These are phyloP conservation scores for Cadophora gregata DNA, from an alignment of 2,329 filamentous ascomycete species.

Conservation along the genomic window DNA sequence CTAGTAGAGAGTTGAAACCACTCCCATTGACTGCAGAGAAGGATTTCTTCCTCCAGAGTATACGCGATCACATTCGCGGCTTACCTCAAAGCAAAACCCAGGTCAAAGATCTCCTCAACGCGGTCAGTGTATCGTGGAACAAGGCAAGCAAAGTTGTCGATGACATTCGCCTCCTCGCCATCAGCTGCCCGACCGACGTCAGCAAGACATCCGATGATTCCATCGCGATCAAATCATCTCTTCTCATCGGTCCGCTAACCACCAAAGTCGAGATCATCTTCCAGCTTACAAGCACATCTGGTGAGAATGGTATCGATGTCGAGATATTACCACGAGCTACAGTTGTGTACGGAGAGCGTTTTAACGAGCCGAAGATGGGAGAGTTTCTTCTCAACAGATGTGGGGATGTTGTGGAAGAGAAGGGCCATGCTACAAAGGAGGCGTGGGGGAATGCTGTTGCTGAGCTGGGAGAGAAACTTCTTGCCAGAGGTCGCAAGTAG, in stretches of 20 bases:
- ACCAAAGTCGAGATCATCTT: constrained; percentile 73
- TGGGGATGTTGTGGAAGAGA: constrained; percentile 42
- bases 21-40: constrained; percentile 66
- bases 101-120: constrained; percentile 61
- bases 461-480: constrained; percentile 60
- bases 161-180: constrained; percentile 65
- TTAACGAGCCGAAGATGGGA: constrained; percentile 76
- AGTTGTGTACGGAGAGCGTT: constrained; percentile 79
- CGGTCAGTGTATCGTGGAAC: constrained; percentile 70
- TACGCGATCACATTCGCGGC: constrained; percentile 70
- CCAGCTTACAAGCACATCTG: constrained; percentile 55
- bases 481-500: constrained; percentile 61
- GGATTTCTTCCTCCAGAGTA: constrained; percentile 76
- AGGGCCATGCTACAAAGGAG: constrained; percentile 46
- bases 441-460: constrained; percentile 61
- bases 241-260: constrained; percentile 68
- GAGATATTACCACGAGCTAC: constrained; percentile 59
- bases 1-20: constrained; percentile 58
- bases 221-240: constrained; percentile 63
- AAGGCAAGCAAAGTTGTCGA: constrained; percentile 63
- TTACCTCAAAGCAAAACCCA: constrained; percentile 63
- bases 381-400: constrained; percentile 69
- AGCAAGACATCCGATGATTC: constrained; percentile 67
- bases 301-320: constrained; percentile 59
- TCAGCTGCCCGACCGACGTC: constrained; percentile 69